Evolutionary conservation across 495 filamentous ascomycete genomes (phyloP), one percentile per base, ranked within the genome.

Genomic region (Penicillium riverlandense): DNA sequence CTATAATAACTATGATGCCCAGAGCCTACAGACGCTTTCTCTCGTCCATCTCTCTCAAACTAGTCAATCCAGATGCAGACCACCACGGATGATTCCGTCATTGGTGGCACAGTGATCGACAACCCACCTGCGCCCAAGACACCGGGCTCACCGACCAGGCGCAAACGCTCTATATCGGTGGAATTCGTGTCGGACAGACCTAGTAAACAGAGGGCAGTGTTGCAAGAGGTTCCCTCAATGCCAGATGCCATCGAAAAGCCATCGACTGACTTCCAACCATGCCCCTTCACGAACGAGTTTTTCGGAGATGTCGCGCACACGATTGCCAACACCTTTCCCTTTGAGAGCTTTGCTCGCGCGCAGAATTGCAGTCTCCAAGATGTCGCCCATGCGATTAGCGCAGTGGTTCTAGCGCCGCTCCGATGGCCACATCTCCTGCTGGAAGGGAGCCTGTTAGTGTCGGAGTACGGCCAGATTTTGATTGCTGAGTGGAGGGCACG

Each of bases 401-500:
- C 50, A 8, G 49, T 57, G 6, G 45, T 57, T 35, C 8, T 56
- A n/a, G 41, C 30, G 0, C 54, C 55, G 13, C 52, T 58, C 16
- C 37, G 28, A 13, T 28, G 9, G 3, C 31, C 31, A 14, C 49
- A 44, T 29, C 10, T n/a, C 1, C 38, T 38, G 45, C 33, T 38
- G 30, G 29, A 10, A 8, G 44, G 35, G 12, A 12, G 48, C 6
- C 22, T 22, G 6, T 41, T 44, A 2, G 48, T 54, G 13, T 40
- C 52, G 9, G 42, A 45, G 29, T 40, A 49, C 29, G 47, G 40
- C 8, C 41, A 39, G 34, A 32, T 38, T 9, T 52, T 58, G 39
- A 51, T 61, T 10, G 29, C 32, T 1, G 36, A 41, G 12, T 56
- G 50, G 53, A 41, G 41, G 8, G 40, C 31, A 22, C 29, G 4